Conservation (phyloP, 106 monocot genomes). For the Cymbidium sinense region DNA sequence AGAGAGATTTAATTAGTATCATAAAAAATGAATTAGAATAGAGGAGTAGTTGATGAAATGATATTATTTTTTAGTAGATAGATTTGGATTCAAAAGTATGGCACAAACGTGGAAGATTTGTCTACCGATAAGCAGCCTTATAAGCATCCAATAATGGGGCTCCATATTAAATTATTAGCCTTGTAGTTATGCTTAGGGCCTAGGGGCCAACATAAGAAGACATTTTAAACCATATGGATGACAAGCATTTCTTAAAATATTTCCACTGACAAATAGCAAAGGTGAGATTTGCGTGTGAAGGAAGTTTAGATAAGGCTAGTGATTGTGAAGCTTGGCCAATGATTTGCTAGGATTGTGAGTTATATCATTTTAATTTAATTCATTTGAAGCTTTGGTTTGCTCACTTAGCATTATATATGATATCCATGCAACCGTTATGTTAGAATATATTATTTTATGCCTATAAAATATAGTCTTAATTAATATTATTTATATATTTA, state of each 20-base stretch:
- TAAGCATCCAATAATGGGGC: background rate
- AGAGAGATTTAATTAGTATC: too few species aligned
- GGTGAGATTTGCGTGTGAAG: conserved; percentile 5
- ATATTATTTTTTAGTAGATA: background rate
- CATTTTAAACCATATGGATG: background rate
- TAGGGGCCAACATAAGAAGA: background rate
- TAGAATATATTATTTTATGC: too few species aligned
- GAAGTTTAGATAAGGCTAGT: background rate
- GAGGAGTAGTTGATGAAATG: background rate
- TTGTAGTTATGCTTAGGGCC: background rate
- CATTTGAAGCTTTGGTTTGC: background rate
- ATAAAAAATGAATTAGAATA: too few species aligned
- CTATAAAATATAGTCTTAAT: too few species aligned
- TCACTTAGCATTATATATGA: too few species aligned
- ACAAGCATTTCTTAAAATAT: background rate
- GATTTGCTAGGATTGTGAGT: background rate
- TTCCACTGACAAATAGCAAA: background rate
- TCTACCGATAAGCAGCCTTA: background rate
- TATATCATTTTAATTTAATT: background rate
- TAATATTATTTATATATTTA: too few species aligned
- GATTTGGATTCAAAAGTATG: too few species aligned
- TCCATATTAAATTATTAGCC: background rate
- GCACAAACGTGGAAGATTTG: too few species aligned
- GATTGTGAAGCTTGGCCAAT: background rate
- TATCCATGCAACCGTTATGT: too few species aligned